These are phyloP conservation scores for Cutaneotrichosporon mucoides DNA, from an alignment of 1,284 basidiomycete species.

Conservation along the genomic window DNA sequence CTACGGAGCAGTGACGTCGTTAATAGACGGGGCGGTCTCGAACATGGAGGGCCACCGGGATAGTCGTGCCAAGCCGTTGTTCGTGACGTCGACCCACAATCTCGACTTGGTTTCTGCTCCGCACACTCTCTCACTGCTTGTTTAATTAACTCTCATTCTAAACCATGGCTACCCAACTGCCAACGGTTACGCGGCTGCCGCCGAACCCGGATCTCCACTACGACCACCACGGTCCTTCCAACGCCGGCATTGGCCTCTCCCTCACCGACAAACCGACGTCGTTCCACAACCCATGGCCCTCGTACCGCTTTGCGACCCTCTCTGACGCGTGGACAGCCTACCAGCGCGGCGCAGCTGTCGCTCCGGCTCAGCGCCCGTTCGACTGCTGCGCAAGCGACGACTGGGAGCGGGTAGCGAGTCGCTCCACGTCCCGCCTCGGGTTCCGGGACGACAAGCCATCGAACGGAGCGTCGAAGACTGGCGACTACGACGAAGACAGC, in stretches of 20 bases:
- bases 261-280: conserved; percentile 22
- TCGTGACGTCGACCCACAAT: no score
- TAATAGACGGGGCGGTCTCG: no score
- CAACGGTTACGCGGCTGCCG: neutral
- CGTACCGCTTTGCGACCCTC: conserved; percentile 37
- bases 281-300: conserved; percentile 49
- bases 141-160: neutral
- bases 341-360: conserved; percentile 43
- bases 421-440: neutral
- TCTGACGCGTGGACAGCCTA: conserved; percentile 41
- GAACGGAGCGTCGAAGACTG: no score
- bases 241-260: conserved; percentile 1
- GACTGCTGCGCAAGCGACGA: neutral
- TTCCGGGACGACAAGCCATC: neutral
- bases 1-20: no score
- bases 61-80: no score
- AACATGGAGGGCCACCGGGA: no score
- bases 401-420: neutral
- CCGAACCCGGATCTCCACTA: conserved; percentile 3
- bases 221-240: conserved; percentile 10
- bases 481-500: no score
- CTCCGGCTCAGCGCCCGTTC: conserved; percentile 20
- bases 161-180: neutral
- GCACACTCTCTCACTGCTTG: no score
- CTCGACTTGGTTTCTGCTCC: no score